Evolutionary conservation across 331 rosid genomes (phyloP).

Genomic region (Stylosanthes scabra): DNA sequence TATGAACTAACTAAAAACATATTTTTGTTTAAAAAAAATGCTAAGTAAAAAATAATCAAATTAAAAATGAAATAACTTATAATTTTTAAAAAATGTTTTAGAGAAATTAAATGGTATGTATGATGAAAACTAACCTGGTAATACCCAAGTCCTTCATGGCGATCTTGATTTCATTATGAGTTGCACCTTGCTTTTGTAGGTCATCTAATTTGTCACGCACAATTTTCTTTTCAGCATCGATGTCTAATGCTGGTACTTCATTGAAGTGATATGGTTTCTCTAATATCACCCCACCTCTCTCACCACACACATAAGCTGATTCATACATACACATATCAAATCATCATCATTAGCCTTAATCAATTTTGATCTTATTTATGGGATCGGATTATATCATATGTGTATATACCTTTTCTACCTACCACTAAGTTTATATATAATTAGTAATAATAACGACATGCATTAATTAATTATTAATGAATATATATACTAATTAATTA

Average conservation of each 20-base stretch:
- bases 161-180: conserved; percentile 49
- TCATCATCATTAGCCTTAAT: too few relatives aligned
- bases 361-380: too few relatives aligned
- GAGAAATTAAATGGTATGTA: too few relatives aligned
- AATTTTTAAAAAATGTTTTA: too few relatives aligned
- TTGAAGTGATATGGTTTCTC: conserved; percentile 63
- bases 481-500: not conserved
- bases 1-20: too few relatives aligned
- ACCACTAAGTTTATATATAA: not conserved
- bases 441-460: not conserved
- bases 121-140: conserved; percentile 48
- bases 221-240: conserved; percentile 55
- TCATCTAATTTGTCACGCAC: conserved; percentile 41
- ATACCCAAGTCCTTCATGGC: conserved; percentile 79
- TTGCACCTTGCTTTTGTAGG: conserved; percentile 49
- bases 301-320: conserved; percentile 60
- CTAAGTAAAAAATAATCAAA: too few relatives aligned
- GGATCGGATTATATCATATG: too few relatives aligned
- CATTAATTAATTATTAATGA: too few relatives aligned
- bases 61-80: too few relatives aligned
- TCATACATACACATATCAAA: conserved; percentile 8
- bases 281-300: conserved; percentile 42
- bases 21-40: too few relatives aligned
- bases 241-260: conserved; percentile 56
- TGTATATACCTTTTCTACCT: not conserved